A percentile compares a stretch with the other conserved stretches of the same genome.
Evolutionary conservation across 306 rosid genomes (phyloP).

Genomic region (Quercus mongolica): DNA sequence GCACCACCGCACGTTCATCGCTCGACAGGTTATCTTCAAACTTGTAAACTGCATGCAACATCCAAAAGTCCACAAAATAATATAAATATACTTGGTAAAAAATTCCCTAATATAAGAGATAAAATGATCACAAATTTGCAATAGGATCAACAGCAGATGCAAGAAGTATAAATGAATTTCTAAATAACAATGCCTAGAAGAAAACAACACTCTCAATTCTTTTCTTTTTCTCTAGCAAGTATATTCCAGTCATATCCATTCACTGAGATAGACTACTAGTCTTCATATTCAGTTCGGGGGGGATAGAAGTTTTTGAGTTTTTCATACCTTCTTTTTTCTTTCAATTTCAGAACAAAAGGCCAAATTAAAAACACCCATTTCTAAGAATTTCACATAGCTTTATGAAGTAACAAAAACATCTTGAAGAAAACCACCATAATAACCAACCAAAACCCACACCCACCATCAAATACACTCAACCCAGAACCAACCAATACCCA

Average conservation of each 20-base stretch:
- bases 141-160: neutral
- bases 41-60: constrained; percentile 49
- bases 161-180: neutral
- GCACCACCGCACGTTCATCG: constrained; percentile 60
- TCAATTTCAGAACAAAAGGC: neutral
- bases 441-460: neutral
- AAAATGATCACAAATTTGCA: neutral
- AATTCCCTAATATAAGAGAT: neutral
- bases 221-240: neutral
- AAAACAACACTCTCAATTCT: neutral
- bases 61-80: constrained; percentile 3
- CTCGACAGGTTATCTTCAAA: constrained; percentile 54
- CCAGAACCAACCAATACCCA: neutral
- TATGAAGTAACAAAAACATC: neutral
- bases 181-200: neutral
- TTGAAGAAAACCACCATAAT: neutral
- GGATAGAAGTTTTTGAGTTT: neutral
- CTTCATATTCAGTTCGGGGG: neutral
- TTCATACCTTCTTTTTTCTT: neutral
- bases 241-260: neutral
- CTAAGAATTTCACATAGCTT: neutral
- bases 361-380: neutral
- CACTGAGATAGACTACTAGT: neutral
- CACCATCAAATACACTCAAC: neutral
- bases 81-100: neutral